Evolutionary conservation across 495 filamentous ascomycete genomes (phyloP).

Genomic region (Neurospora africana): DNA sequence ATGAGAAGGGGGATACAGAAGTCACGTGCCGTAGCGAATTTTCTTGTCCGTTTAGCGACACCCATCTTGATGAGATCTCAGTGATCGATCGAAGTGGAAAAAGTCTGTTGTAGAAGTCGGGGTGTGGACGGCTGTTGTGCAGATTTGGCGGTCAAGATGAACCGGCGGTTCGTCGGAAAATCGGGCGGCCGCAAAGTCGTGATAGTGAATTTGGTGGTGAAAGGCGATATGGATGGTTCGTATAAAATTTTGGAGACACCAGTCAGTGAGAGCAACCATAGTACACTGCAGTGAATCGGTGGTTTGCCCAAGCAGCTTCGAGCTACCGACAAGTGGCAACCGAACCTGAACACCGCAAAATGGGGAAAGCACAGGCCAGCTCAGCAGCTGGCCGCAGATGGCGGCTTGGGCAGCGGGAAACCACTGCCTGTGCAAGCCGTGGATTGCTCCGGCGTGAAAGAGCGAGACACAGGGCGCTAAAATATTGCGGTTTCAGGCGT

Average conservation of each 20-base stretch:
- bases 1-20: not conserved
- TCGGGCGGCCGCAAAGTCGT: not conserved
- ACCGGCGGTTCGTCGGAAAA: not conserved
- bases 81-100: not conserved
- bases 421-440: not conserved
- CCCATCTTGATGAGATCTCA: conserved; percentile 14
- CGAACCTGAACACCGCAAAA: not conserved
- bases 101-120: not conserved
- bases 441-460: not conserved
- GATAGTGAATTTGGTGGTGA: not conserved
- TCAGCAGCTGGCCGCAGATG: not conserved
- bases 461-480: not conserved
- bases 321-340: not conserved
- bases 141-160: not conserved
- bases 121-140: not conserved
- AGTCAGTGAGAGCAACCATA: not conserved
- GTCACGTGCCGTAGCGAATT: conserved; percentile 22
- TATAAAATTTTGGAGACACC: not conserved
- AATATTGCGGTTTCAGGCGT: not conserved
- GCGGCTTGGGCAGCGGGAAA: not conserved
- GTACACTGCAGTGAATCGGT: not conserved
- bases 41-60: conserved; percentile 24
- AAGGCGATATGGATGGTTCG: not conserved
- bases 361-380: not conserved
- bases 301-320: not conserved